phyloP scores from a whole-genome alignment of 345 rosid species.

The Hibiscus tridactylites region DNA sequence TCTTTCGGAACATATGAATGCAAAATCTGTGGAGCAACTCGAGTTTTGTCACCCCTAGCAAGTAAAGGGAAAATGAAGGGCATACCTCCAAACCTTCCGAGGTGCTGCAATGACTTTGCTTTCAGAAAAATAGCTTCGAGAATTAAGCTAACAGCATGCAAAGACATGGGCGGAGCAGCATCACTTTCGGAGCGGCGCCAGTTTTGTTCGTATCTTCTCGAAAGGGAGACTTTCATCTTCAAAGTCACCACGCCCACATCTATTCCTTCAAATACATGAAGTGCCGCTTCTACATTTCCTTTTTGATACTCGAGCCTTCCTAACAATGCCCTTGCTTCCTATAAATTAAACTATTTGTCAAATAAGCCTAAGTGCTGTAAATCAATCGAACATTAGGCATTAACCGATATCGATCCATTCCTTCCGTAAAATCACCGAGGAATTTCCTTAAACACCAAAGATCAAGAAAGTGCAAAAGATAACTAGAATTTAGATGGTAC shows the following conservation, averaged over 20 bases:
- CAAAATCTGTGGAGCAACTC: neutral
- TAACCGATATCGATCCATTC: neutral
- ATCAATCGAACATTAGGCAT: neutral
- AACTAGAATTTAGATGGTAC: slow-evolving; percentile 4
- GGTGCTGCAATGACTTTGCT: slow-evolving; percentile 57
- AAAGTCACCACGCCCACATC: slow-evolving; percentile 45
- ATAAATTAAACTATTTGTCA: slow-evolving; percentile 2
- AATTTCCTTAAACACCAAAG: neutral
- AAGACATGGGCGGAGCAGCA: slow-evolving; percentile 44
- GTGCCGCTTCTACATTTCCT: slow-evolving; percentile 59
- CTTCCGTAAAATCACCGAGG: neutral
- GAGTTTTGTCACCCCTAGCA: neutral
- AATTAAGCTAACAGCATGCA: slow-evolving; percentile 55
- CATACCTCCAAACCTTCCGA: slow-evolving; percentile 53
- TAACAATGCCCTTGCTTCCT: slow-evolving; percentile 79
- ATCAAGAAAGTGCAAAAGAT: neutral
- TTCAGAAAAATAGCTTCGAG: slow-evolving; percentile 60
- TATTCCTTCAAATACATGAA: slow-evolving; percentile 68
- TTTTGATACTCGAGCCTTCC: slow-evolving; percentile 70
- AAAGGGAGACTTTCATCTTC: slow-evolving; percentile 44
- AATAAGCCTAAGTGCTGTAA: neutral
- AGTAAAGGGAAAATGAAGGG: neutral
- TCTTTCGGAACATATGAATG: neutral
- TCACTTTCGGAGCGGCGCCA: slow-evolving; percentile 39
- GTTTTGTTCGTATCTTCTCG: slow-evolving; percentile 32